These are phyloP conservation scores for Pinus taeda DNA, from an alignment of 75 land plant species.

Conservation along the genomic window DNA sequence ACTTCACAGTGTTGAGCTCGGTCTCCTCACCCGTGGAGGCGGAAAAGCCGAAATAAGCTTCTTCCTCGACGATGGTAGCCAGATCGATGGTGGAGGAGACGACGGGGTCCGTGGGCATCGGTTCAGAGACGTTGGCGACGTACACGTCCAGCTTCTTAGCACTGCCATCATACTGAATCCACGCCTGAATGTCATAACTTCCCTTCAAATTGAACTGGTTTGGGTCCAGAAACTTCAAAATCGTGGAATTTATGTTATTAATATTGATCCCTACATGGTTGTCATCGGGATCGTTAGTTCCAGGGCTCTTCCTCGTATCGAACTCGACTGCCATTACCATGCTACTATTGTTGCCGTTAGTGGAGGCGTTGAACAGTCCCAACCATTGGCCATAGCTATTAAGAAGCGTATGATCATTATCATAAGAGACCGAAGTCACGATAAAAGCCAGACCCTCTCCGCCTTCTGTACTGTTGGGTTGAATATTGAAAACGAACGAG, in stretches of 20 bases:
- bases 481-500: conserved; percentile 23
- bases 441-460: conserved; percentile 62
- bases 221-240: background rate
- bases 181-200: conserved; percentile 4
- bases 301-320: background rate
- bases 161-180: conserved; percentile 39
- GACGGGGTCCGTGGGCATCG: background rate
- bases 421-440: conserved; percentile 13
- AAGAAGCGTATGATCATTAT: conserved; percentile 2
- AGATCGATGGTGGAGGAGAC: conserved; percentile 27
- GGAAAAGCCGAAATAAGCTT: conserved; percentile 59
- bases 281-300: conserved; percentile 28
- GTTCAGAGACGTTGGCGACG: background rate
- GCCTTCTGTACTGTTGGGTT: background rate
- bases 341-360: conserved; percentile 28
- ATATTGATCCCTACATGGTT: conserved; percentile 67
- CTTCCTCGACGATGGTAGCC: conserved; percentile 8
- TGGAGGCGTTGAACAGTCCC: conserved; percentile 56
- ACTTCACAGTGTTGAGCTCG: conserved; percentile 29
- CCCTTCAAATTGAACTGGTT: conserved; percentile 12
- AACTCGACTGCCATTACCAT: conserved; percentile 26
- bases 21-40: conserved; percentile 43
- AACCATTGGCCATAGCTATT: conserved; percentile 47
- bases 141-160: conserved; percentile 6
- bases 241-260: conserved; percentile 36